These are phyloP conservation scores for Scheffersomyces spartinae DNA, from an alignment of 805 yeast species.

Conservation along the genomic window DNA sequence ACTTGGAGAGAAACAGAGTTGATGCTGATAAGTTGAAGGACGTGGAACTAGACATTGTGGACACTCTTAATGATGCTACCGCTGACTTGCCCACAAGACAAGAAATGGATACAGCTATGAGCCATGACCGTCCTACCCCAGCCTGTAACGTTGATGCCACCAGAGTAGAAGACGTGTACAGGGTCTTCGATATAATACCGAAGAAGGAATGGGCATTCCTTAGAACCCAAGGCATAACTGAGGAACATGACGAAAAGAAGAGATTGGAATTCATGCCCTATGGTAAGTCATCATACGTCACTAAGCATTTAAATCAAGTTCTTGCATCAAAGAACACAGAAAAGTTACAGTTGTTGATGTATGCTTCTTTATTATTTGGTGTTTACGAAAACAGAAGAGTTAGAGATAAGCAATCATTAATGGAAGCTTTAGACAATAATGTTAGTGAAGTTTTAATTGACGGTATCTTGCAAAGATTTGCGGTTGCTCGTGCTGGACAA, in stretches of 20 bases:
- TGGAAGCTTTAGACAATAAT: slow-evolving; percentile 44
- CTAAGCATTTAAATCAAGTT: slow-evolving; percentile 31
- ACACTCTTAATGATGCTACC: slow-evolving; percentile 61
- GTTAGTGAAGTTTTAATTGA: slow-evolving; percentile 70
- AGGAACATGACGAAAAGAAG: slow-evolving; percentile 38
- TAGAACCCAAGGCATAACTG: slow-evolving; percentile 49
- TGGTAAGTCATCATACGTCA: slow-evolving; percentile 42
- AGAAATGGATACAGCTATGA: slow-evolving; percentile 44
- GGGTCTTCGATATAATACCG: slow-evolving; percentile 61
- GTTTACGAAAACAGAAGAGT: slow-evolving; percentile 64
- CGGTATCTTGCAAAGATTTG: slow-evolving; percentile 60
- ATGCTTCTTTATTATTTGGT: slow-evolving; percentile 70
- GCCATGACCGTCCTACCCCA: slow-evolving; percentile 77
- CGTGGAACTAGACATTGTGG: slow-evolving; percentile 72
- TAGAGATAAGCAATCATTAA: slow-evolving; percentile 44
- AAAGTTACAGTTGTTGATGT: slow-evolving; percentile 63
- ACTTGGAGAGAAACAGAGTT: slow-evolving; percentile 70
- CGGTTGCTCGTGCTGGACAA: slow-evolving; percentile 51
- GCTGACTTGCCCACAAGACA: slow-evolving; percentile 60
- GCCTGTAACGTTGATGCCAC: slow-evolving; percentile 67
- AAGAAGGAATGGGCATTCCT: slow-evolving; percentile 49
- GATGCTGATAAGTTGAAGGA: slow-evolving; percentile 73
- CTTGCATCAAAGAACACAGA: slow-evolving; percentile 34
- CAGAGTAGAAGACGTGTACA: slow-evolving; percentile 71
- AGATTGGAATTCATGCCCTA: slow-evolving; percentile 54